Base-by-base conservation (phyloP, 2,329 filamentous ascomycete genomes). In the Xylaria arbuscula region DNA sequence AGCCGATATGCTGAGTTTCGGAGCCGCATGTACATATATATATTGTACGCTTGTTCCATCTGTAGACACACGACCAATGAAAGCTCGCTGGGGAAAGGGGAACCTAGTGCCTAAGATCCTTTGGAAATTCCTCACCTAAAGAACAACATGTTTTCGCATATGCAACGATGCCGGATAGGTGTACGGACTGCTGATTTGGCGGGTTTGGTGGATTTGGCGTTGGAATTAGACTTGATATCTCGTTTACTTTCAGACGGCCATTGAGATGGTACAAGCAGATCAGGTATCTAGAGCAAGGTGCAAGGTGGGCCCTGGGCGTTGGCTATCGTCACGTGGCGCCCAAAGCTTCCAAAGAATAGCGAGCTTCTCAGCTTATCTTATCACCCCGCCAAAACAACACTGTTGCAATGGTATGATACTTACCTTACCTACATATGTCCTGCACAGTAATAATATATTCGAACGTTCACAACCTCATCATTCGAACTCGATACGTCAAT, bases 141-240 rank as follows among this genome's bases (percentile, higher is more conserved):
- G 64, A 73, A 73, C 53, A 73, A 47, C 72, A 73, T 73, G 2
- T 61, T 70, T 55, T 50, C 57, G 66, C 51, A 51, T 40, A 45
- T 55, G 17, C 54, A 22, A 9, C 17, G 24, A 42, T 13, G 8
- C 6, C 7, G 13, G 24, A 51, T 57, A 24, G 15, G 13, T 42
- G 24, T 34, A 38, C 28, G 13, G 40, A 15, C n/a, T 28, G 36
- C 19, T 36, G 10, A 19, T 32, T 34, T 38, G 34, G 51, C 28
- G 22, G 42, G 22, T 17, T 19, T 28, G 28, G 28, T 5, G 28
- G 28, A 28, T 28, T 56, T n/a, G 45, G 34, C 32, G 50, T 48
- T 55, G 32, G n/a, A 36, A 47, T 45, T 5, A 42, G 60, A 48
- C 34, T 55, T 28, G 28, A 5, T 66, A 45, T 55, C 53, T 40